Base-by-base conservation (phyloP, 1,284 basidiomycete genomes). In the Termitomyces sp. region DNA sequence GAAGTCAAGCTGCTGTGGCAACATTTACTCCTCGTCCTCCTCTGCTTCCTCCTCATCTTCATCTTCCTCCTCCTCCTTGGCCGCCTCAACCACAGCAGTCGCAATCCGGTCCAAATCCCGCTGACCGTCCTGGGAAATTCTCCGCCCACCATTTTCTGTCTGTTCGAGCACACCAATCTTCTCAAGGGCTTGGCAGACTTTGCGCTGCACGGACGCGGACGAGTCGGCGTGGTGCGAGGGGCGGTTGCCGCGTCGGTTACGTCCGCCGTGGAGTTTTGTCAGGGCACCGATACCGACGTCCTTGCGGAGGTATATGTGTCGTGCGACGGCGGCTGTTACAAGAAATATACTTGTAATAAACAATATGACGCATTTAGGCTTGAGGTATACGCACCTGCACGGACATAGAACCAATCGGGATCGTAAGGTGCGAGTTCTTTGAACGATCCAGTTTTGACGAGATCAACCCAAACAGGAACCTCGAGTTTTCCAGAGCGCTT, bases 291-390 rank as follows among this genome's bases (percentile, higher is more conserved):
- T 86, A 72, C 96, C 96, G 67, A 98, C 94, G 72, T 94, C 90
- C 82, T 98, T 98, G 77, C 96, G 93, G 71, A 99, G 90, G 86
- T 99, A 99, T 78, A 99, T 95, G 86, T 99, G 96, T 70, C 97
- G 90, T 73, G 97, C 96, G 64, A 99, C 80, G 61, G 96, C 93
- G 70, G 96, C 96, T 95, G 68, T 46, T 47, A 34, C 44, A 41
- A 57, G 44, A 5, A 3, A 15, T 1, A 48, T 46, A 28, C 17
- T 34, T 49, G 49, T 50, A 43, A 52, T 40, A 50, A 49, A 39
- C 33, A 47, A 50, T 38, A 50, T 56, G 28, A 30, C 52, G 47
- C n/a, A 54, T 54, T 55, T 51, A 33, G 21, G 13, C 10, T 31
- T 43, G 31, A 15, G 15, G 54, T 39, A 21, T 24, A 69, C 85